Base-by-base conservation (phyloP, 805 yeast species). In the Brettanomyces bruxellensis region DNA sequence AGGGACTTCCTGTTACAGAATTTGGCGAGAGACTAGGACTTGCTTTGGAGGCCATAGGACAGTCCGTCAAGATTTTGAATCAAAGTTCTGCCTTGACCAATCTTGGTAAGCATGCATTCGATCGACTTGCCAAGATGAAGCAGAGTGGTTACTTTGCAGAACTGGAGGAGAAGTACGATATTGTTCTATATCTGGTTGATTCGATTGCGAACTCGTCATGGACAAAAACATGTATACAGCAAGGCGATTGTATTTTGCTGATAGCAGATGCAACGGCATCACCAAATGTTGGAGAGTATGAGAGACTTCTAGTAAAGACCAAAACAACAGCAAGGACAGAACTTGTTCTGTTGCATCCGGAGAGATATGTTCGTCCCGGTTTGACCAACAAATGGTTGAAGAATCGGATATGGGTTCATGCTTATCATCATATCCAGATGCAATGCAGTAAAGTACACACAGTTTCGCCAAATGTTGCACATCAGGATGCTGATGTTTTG, bases 391-490 rank as follows among this genome's bases (percentile, higher is more conserved):
- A 72, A 43, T 91, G 98, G 98, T 70, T 93, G 43, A 85, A 84
- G 55, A 78, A 78, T 49, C 69, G 99, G 51, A 75, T 81, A 2
- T 93, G 98, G 98, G 88, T 93, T 3, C 87, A 87, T 51, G 79
- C 88, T 0, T 96, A 91, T 59, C 97, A 93, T 60, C 98, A 91
- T 61, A 77, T 91, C 12, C 95, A 87, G 55, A 81, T 90, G 79
- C 47, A 55, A 12, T 53, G 58, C 39, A 40, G 46, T 3, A 39
- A 49, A 13, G 34, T 43, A 4, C 45, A 43, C 18, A 38, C 47
- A 14, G 45, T 34, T 24, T 43, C 14, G 4, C 35, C 13, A 5
- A 35, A 24, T 6, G 25, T 40, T 18, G 45, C 38, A 24, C 30
- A 32, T 32, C 41, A 42, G 23, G 34, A 3, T 35, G 53, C 40